Base-by-base conservation (phyloP, 768 basidiomycete species). In the Tricholoma matsutake region DNA sequence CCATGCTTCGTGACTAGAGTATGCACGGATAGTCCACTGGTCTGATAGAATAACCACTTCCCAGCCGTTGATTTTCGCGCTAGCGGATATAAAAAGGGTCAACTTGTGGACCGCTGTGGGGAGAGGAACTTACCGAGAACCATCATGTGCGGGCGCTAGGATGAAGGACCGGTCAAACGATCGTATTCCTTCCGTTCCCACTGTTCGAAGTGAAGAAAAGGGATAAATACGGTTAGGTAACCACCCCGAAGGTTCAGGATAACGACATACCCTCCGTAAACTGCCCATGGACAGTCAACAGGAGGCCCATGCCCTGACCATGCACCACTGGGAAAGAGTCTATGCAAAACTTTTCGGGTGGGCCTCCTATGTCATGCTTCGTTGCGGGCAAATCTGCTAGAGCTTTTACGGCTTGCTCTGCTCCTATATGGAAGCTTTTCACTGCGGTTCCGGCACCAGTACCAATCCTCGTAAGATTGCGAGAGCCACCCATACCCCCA, bases 151-250 rank as follows among this genome's bases (percentile, higher is more conserved):
- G 39, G 91, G 89, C 4, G 87, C 86, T 25, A 99, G 78, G 58
- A 98, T 82, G 69, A 98, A 96, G 0, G 92, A 88, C 60, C 97
- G 83, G 71, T 97, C 94, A 74, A 99, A 99, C 20, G 95, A 96
- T 51, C 96, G 85, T 22, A 94, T 76, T 10, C 94, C 95, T 57
- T 85, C 84, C 8, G 86, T 62, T 7, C 65, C 72, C 41, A 73
- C 79, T 81, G 51, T 49, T 58, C 14, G 20, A 58, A 56, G 10
- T 25, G 45, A 61, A 57, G 58, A 39, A 52, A 34, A 60, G 25
- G 53, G 59, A 64, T 39, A 25, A 63, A 47, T n/a, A 29, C 37
- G 43, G 37, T 53, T 59, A 56, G 60, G 14, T 43, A n/a, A 7
- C n/a, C 4, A 22, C 28, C 20, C 9, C 29, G 32, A 4, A 14